Evolutionary conservation across 495 filamentous ascomycete genomes (phyloP).

Genomic region (Daldinia vernicosa): DNA sequence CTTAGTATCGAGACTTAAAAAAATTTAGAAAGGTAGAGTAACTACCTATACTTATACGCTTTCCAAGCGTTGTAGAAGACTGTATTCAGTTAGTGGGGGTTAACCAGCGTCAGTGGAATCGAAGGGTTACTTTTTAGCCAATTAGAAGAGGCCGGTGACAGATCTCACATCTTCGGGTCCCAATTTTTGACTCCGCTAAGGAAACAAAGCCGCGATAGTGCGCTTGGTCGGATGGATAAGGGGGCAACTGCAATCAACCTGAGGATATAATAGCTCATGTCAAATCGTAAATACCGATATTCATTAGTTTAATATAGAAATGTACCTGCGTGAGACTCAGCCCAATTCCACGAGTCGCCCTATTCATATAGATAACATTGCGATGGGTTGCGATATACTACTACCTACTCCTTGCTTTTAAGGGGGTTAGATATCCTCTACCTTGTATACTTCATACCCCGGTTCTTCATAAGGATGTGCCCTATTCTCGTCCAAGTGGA

Average conservation of each 20-base stretch:
- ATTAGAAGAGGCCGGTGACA: constrained; percentile 1
- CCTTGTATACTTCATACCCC: constrained; percentile 75
- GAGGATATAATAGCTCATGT: background rate
- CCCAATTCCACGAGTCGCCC: background rate
- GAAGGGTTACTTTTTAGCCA: background rate
- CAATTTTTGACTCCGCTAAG: background rate
- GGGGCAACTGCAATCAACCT: background rate
- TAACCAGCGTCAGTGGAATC: background rate
- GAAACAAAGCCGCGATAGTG: background rate
- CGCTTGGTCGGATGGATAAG: background rate
- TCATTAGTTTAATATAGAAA: background rate
- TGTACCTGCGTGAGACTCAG: background rate
- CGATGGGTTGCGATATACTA: background rate
- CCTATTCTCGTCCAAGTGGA: constrained; percentile 47
- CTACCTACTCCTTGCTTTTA: background rate
- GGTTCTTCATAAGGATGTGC: constrained; percentile 83
- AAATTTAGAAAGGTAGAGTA: background rate
- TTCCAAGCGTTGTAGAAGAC: background rate
- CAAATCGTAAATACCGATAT: background rate
- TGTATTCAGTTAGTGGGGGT: background rate
- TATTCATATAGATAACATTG: background rate
- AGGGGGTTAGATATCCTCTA: constrained; percentile 69
- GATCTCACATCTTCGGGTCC: background rate
- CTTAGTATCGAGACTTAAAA: background rate
- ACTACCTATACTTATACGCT: background rate